Evolutionary conservation across 371 early-diverging fungal genomes (phyloP), one percentile per base, ranked within the genome.

Genomic region (Blastocladiella emersonii): DNA sequence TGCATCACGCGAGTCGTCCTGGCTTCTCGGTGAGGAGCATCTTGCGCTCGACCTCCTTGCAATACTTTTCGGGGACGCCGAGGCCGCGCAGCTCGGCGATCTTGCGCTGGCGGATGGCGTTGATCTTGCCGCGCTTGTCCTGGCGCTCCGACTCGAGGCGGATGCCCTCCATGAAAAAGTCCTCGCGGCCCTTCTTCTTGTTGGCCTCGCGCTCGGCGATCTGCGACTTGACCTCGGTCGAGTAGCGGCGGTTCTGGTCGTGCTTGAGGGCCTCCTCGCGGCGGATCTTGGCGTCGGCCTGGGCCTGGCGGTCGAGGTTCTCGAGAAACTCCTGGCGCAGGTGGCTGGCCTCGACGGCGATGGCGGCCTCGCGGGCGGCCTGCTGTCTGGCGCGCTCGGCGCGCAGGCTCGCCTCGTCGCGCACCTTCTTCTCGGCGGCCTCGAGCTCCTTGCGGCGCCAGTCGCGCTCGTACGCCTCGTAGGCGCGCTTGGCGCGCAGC

Each of bases 371-470:
- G 21, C 79, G 63, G 21, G 77, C 74, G 17, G 66, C 63, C 56
- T 76, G 76, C 67, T 81, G 81, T 41, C 67, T 68, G 27, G 65
- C 53, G 1, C 78, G 69, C 56, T 77, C 74, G 36, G 67, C 68
- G 17, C 73, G 68, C 43, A 81, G 67, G 8, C 71, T 75, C 23
- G 51, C 21, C 64, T 78, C 79, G 51, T 67, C 68, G 13, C 57
- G 53, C 27, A 56, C 32, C 0, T 72, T 65, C 63, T 73, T 72
- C 63, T 76, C 72, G 17, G 71, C 67, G 6, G 70, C 61, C 48
- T 78, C 76, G 65, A 76, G 76, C 57, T 79, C 73, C 61, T 79
- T 77, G 49, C 72, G 65, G 30, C 81, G 67, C 77, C 80, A 81
- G 30, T 81, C 81, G 34, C 79, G 70, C 65, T 81, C 81, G 68